phyloP scores from a whole-genome alignment of 805 yeast genomes.

The Schizosaccharomyces osmophilus region DNA sequence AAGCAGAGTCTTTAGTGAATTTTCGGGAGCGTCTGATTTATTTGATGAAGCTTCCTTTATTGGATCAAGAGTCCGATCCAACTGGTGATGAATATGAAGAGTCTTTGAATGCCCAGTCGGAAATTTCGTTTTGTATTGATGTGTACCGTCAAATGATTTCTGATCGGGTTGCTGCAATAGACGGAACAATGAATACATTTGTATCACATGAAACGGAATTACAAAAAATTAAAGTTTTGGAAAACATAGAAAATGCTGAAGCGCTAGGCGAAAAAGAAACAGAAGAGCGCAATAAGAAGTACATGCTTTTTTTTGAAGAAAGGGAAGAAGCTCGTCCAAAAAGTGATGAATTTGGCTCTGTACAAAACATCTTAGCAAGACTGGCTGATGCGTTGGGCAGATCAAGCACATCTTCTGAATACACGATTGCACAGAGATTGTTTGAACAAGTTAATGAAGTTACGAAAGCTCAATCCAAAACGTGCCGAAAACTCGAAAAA shows the following conservation, averaged over 20 bases:
- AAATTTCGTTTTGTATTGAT: constrained; percentile 19
- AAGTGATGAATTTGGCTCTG: background rate
- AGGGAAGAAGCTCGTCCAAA: background rate
- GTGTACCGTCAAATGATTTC: constrained; percentile 15
- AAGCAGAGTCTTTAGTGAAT: constrained; percentile 25
- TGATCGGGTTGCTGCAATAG: constrained; percentile 20
- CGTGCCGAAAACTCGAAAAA: constrained; percentile 19
- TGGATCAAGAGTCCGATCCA: constrained; percentile 25
- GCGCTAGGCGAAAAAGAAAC: background rate
- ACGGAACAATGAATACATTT: constrained; percentile 14
- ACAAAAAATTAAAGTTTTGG: background rate
- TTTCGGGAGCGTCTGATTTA: constrained; percentile 24
- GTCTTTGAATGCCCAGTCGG: constrained; percentile 53
- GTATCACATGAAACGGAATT: constrained; percentile 6
- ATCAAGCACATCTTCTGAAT: background rate
- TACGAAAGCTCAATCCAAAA: constrained; percentile 18
- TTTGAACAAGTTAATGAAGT: background rate
- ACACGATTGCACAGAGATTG: background rate
- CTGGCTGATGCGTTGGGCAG: background rate
- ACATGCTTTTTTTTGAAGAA: background rate
- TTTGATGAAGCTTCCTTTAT: constrained; percentile 26
- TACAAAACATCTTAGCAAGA: background rate
- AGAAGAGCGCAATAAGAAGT: background rate
- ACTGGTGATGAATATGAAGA: constrained; percentile 59
- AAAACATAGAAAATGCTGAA: background rate